Evolutionary conservation across 1,139 yeast genomes (phyloP), one percentile per base, ranked within the genome.

Genomic region (Yarrowia galli): DNA sequence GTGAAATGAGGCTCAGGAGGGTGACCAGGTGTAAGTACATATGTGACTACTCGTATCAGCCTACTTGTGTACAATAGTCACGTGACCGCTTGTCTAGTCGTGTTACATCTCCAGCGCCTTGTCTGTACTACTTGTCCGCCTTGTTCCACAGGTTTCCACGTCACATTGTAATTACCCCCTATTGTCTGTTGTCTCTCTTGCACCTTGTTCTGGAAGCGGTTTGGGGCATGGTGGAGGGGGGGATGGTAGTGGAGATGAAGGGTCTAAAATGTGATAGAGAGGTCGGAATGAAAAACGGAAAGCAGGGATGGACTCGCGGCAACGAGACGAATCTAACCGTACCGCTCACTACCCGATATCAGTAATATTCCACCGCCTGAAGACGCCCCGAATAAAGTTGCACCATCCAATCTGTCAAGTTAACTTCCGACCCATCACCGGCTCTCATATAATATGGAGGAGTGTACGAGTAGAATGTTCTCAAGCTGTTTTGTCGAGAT

Each of bases 61-160:
- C n/a, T n/a, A n/a, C n/a, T n/a, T n/a, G n/a, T n/a, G n/a, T n/a
- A n/a, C n/a, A n/a, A n/a, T n/a, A n/a, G n/a, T n/a, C n/a, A n/a
- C n/a, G n/a, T n/a, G n/a, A n/a, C n/a, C n/a, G n/a, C n/a, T n/a
- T n/a, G n/a, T n/a, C n/a, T n/a, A n/a, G n/a, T n/a, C n/a, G n/a
- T n/a, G n/a, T n/a, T n/a, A n/a, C n/a, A n/a, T n/a, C n/a, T n/a
- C n/a, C n/a, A n/a, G n/a, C n/a, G n/a, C n/a, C n/a, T n/a, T n/a
- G n/a, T n/a, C n/a, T n/a, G n/a, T n/a, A n/a, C n/a, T n/a, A n/a
- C n/a, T n/a, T 35, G 38, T 35, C 13, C 15, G 15, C 15, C 32
- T 32, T 32, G 25, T 49, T 49, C 56, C 56, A 49, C 56, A n/a
- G 56, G 25, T 32, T 49, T 49, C 56, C 56, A 49, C 56, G 56